Evolutionary conservation across 2,329 filamentous ascomycete genomes (phyloP), one percentile per base, ranked within the genome.

Genomic region (Leptographium flavum): DNA sequence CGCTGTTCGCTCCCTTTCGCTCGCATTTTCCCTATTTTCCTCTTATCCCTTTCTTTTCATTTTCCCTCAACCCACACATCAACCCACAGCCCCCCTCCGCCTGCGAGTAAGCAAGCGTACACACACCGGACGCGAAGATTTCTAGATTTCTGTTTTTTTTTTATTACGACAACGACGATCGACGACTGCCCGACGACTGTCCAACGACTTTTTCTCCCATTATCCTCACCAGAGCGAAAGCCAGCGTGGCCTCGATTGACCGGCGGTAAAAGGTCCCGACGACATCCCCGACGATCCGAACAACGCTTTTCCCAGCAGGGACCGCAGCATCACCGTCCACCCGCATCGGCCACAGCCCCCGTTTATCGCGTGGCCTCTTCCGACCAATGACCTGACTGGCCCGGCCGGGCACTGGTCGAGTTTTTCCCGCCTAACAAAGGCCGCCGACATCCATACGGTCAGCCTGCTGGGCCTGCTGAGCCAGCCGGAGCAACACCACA

Each of bases 321-420:
- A 23, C 30, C 4, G n/a, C 22, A 27, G 39, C 39, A 40, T 3
- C 39, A 33, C n/a, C n/a, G n/a, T n/a, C n/a, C n/a, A n/a, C n/a
- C n/a, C n/a, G 37, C 37, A 39, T 13, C 38, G n/a, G 22, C 25
- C 1, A 17, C 14, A 31, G 23, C n/a, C 8, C 15, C 21, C 7
- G 21, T 14, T 23, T 13, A 2, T 37, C 9, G 22, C 21, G 19
- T 21, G 35, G 35, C 35, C 35, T 37, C 35, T 19, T 7, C 22
- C 30, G 41, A 32, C 19, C 41, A 32, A 36, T 43, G 41, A 28
- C 31, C 35, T 42, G 40, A 35, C 40, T n/a, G 27, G 25, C 32
- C 42, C 17, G 19, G 32, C 25, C 42, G 31, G 32, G 28, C 40
- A 15, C 31, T 42, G 8, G 27, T 28, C 27, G 27, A n/a, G 9